phyloP scores from a whole-genome alignment of 768 basidiomycete genomes.

The Chlorophyllum brunneum region DNA sequence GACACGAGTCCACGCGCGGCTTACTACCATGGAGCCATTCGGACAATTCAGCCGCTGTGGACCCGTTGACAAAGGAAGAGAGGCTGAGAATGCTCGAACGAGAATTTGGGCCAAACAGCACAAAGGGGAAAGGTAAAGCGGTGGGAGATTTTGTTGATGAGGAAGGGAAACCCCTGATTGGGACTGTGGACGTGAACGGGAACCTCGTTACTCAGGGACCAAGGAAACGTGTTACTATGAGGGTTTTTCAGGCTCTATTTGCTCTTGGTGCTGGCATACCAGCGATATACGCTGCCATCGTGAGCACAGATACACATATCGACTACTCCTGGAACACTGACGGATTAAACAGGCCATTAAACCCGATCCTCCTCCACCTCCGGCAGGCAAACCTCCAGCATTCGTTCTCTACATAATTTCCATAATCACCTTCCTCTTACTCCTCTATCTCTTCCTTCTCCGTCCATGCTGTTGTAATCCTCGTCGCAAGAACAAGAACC shows the following conservation, averaged over 20 bases:
- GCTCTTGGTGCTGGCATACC: conserved; percentile 50
- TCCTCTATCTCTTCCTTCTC: conserved; percentile 54
- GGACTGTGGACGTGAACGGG: conserved; percentile 56
- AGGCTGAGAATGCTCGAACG: conserved; percentile 68
- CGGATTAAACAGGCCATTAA: conserved; percentile 35
- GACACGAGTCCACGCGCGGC: conserved; percentile 38
- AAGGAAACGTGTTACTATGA: conserved; percentile 47
- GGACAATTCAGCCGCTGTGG: conserved; percentile 38
- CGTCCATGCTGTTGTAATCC: conserved; percentile 51
- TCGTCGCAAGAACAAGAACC: conserved; percentile 17
- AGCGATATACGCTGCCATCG: conserved; percentile 60
- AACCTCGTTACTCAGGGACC: conserved; percentile 61
- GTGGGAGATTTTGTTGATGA: conserved; percentile 33
- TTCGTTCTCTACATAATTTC: conserved; percentile 58
- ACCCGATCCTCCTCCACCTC: conserved; percentile 50
- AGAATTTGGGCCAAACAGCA: conserved; percentile 50
- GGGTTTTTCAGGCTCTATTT: conserved; percentile 47
- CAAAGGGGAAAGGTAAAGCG: conserved; percentile 24
- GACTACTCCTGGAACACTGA: not conserved
- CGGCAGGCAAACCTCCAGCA: conserved; percentile 47
- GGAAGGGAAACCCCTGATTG: conserved; percentile 48
- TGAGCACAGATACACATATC: conserved; percentile 27
- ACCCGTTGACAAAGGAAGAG: conserved; percentile 58
- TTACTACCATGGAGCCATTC: conserved; percentile 33
- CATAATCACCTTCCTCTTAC: conserved; percentile 44